Evolutionary conservation across 495 filamentous ascomycete genomes (phyloP).

Genomic region (Neurospora hispaniola): DNA sequence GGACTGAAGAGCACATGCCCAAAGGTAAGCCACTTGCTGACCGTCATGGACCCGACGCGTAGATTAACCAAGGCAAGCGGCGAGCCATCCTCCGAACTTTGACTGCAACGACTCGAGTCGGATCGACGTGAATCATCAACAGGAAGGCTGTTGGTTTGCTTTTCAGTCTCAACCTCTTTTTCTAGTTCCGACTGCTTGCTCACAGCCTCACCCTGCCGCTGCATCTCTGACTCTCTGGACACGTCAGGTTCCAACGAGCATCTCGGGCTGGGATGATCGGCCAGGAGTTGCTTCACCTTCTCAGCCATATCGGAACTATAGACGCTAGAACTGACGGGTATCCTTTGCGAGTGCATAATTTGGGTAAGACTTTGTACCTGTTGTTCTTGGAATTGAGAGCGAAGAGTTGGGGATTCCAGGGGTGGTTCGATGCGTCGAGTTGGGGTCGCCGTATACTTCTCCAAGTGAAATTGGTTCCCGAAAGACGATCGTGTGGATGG

Average conservation of each 20-base stretch:
- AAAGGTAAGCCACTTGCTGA: conserved; percentile 79
- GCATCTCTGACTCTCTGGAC: background rate
- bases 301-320: conserved; percentile 39
- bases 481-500: conserved; percentile 38
- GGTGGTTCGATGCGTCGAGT: conserved; percentile 15
- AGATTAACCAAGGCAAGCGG: conserved; percentile 69
- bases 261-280: conserved; percentile 22
- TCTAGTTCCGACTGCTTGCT: conserved; percentile 29
- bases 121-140: conserved; percentile 31
- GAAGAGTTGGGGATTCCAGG: conserved; percentile 32
- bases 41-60: conserved; percentile 59
- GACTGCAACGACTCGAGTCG: conserved; percentile 33
- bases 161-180: conserved; percentile 17
- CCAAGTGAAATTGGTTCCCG: conserved; percentile 35
- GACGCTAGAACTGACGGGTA: conserved; percentile 23
- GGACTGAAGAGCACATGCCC: conserved; percentile 92
- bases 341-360: conserved; percentile 19
- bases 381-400: conserved; percentile 10
- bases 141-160: conserved; percentile 24
- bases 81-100: conserved; percentile 43
- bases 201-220: background rate
- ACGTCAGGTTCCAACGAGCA: conserved; percentile 22
- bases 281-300: conserved; percentile 33
- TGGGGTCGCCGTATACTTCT: conserved; percentile 14
- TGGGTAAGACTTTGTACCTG: conserved; percentile 23